Conservation (phyloP, 78 protist genomes). For the Anaeramoeba flamelloides region DNA sequence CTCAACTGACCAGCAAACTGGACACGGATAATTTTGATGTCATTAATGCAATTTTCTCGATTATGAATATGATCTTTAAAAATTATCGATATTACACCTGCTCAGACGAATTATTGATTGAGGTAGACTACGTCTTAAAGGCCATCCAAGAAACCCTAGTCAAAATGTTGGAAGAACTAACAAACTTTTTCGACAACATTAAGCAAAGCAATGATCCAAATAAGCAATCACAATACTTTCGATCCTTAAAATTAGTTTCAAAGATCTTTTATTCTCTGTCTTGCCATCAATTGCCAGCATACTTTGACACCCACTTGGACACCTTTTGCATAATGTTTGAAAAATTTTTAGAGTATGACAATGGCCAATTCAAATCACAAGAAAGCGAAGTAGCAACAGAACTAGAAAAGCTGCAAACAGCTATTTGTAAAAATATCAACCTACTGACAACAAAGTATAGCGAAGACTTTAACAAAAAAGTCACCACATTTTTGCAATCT, state of each 20-base stretch:
- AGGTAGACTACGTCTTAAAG: slow-evolving; percentile 16
- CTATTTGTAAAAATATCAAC: slow-evolving; percentile 7
- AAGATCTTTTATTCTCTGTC: slow-evolving; percentile 8
- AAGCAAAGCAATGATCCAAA: not conserved
- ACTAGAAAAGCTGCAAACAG: not conserved
- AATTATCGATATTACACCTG: not conserved
- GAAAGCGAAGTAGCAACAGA: not conserved
- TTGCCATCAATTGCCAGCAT: slow-evolving; percentile 46
- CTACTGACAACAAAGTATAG: slow-evolving; percentile 12
- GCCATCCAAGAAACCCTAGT: slow-evolving; percentile 12
- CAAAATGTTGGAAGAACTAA: not conserved
- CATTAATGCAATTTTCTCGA: no score
- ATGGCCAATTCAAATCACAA: not conserved
- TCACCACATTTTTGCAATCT: not conserved
- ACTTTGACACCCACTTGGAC: slow-evolving; percentile 52
- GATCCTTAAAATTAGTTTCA: not conserved
- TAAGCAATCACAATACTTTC: not conserved
- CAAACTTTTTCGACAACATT: not conserved
- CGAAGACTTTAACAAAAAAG: not conserved
- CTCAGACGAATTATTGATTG: slow-evolving; percentile 18
- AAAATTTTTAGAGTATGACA: slow-evolving; percentile 4
- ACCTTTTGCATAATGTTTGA: slow-evolving; percentile 30
- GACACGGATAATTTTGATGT: no score
- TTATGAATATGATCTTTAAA: not conserved
- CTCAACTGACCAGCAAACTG: no score